Evolutionary conservation across 768 basidiomycete genomes (phyloP), one percentile per base, ranked within the genome.

Genomic region (Tremella mesenterica): DNA sequence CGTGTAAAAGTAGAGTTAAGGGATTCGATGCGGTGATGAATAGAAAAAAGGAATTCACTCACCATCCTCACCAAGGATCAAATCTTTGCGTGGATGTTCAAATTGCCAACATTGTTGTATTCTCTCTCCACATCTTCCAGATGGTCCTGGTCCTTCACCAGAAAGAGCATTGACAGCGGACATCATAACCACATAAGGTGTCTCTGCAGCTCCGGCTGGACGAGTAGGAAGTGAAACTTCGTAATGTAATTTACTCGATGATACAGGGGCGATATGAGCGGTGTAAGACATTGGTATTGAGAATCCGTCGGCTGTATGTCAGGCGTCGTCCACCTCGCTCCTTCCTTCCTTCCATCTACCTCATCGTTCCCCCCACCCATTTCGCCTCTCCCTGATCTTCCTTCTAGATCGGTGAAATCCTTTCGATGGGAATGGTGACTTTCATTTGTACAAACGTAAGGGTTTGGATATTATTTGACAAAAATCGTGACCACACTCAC

Each of bases 141-240:
- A 67, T 30, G 77, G 61, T 36, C 81, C 79, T 26, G 80, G 80
- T 41, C 85, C 81, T 45, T 86, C 77, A 7, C 84, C 90, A 53
- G 86, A 88, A 36, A 99, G 78, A 54, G 91, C 79, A 59, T 90
- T 92, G 57, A 89, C 86, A 8, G 89, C 87, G 66, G 88, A 85
- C 72, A 99, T 89, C 92, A 97, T 93, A 56, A 97, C 95, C 16
- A 99, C 95, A 64, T 97, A 97, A 0, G 95, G 93, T 28, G 91
- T 96, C 75, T 99, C 95, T 53, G 86, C 71, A 23, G 82, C 80
- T 21, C 61, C 57, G 81, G 83, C 64, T 81, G 85, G 48, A 12
- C 63, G 52, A 18, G 67, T 76, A 71, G 51, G 80, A 76, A 52
- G 81, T 20, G 69, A 77, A 0, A 89, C 88, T 66, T 92, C 88